A percentile compares a stretch with the other conserved stretches of the same genome.
Evolutionary conservation across 805 yeast genomes (phyloP).

Genomic region (Candida odintsovae): DNA sequence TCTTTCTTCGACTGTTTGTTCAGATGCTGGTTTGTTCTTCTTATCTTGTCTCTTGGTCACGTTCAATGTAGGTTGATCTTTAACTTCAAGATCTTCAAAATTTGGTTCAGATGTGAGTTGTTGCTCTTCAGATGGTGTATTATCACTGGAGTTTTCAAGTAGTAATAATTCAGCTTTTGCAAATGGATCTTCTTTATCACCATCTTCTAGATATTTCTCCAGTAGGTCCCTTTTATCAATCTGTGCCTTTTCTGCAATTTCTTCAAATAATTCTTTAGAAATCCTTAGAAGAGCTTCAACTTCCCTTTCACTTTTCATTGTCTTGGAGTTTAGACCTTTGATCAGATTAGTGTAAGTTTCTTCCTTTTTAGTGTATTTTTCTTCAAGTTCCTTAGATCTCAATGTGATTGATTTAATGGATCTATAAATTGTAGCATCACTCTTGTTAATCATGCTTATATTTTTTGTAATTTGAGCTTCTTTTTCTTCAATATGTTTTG

Average conservation of each 20-base stretch:
- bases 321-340: slow-evolving; percentile 35
- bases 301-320: slow-evolving; percentile 45
- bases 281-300: slow-evolving; percentile 38
- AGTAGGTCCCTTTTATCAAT: slow-evolving; percentile 17
- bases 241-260: slow-evolving; percentile 29
- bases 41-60: slow-evolving; percentile 14
- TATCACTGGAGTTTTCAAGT: background rate
- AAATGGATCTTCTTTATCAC: slow-evolving; percentile 8
- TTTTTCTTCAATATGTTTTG: slow-evolving; percentile 31
- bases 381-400: slow-evolving; percentile 44
- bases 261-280: slow-evolving; percentile 40
- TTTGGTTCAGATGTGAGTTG: background rate
- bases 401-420: slow-evolving; percentile 42
- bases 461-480: slow-evolving; percentile 32
- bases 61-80: background rate
- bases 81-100: slow-evolving; percentile 1
- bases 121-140: background rate
- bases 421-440: slow-evolving; percentile 45
- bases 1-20: slow-evolving; percentile 14
- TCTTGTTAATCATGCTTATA: slow-evolving; percentile 31
- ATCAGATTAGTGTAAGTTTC: slow-evolving; percentile 37
- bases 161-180: background rate
- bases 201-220: slow-evolving; percentile 24
- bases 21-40: background rate
- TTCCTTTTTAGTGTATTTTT: slow-evolving; percentile 42